Conservation (phyloP, 2,329 filamentous ascomycete species). For the Pyrenophora teres region DNA sequence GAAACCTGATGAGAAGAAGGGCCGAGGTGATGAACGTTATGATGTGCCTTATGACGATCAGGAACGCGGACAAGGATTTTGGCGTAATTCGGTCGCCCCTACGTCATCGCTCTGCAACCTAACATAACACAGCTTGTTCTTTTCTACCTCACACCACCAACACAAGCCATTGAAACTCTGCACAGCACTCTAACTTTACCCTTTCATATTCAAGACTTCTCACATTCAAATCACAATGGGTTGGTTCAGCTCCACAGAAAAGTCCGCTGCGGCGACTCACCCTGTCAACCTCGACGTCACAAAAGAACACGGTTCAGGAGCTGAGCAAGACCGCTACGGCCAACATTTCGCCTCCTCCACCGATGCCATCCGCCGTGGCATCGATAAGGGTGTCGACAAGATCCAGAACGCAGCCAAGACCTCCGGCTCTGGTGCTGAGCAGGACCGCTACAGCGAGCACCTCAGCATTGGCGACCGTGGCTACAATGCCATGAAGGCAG, state of each 20-base stretch:
- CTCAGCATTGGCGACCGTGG: slow-evolving; percentile 21
- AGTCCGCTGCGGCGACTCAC: slow-evolving; percentile 21
- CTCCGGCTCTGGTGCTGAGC: slow-evolving; percentile 27
- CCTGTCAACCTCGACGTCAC: slow-evolving; percentile 32
- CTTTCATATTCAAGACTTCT: background rate
- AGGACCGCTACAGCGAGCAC: slow-evolving; percentile 32
- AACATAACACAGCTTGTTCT: slow-evolving; percentile 9
- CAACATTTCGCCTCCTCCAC: slow-evolving; percentile 33
- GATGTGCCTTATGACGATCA: slow-evolving; percentile 8
- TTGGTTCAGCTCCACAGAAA: slow-evolving; percentile 32
- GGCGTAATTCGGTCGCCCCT: slow-evolving; percentile 7
- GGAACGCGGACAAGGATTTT: slow-evolving; percentile 13
- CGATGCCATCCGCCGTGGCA: slow-evolving; percentile 25
- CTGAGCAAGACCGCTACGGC: slow-evolving; percentile 41
- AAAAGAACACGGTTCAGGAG: slow-evolving; percentile 33
- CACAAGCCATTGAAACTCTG: slow-evolving; percentile 1
- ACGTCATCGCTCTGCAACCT: slow-evolving; percentile 13
- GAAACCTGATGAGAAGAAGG: background rate
- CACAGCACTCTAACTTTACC: background rate
- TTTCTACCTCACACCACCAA: background rate
- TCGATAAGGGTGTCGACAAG: slow-evolving; percentile 26
- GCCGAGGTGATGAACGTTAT: background rate
- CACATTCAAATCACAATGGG: slow-evolving; percentile 26
- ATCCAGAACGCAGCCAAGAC: slow-evolving; percentile 21
- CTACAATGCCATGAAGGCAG: slow-evolving; percentile 18